These are phyloP conservation scores for Geosiphon pyriformis DNA, from an alignment of 192 early-diverging fungal genomes.

Conservation along the genomic window DNA sequence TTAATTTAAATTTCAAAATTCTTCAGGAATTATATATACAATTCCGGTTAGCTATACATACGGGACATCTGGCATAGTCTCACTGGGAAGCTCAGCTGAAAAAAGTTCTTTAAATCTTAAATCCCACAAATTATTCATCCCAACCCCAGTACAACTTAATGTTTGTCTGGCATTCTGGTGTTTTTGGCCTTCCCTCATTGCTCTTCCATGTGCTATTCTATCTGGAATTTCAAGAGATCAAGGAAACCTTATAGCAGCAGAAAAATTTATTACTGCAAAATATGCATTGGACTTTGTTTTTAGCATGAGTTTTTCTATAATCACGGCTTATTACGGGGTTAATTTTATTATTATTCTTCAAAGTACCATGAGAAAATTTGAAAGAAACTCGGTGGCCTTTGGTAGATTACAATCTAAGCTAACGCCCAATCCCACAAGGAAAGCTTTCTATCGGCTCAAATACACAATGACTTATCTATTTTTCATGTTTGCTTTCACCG, in stretches of 20 bases:
- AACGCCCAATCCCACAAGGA: conserved; percentile 7
- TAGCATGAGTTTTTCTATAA: background rate
- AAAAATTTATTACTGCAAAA: background rate
- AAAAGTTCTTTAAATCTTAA: background rate
- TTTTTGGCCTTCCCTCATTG: conserved; percentile 4
- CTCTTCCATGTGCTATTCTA: conserved; percentile 4
- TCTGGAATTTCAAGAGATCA: conserved; percentile 14
- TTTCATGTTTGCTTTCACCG: background rate
- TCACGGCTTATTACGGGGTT: conserved; percentile 12
- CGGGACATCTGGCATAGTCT: background rate
- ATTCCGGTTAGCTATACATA: conserved; percentile 16
- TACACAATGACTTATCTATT: conserved; percentile 22
- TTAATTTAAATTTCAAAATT: background rate
- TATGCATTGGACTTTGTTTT: background rate
- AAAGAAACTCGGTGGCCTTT: too few species aligned
- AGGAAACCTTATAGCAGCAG: background rate
- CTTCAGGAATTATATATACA: conserved; percentile 23
- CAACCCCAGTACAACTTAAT: background rate
- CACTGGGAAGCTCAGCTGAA: background rate
- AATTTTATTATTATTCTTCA: conserved; percentile 11
- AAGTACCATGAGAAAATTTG: conserved; percentile 13
- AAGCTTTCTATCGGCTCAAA: conserved; percentile 17
- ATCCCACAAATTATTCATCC: background rate
- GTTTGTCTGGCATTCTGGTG: background rate
- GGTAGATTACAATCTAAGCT: too few species aligned